Evolutionary conservation across 2,329 filamentous ascomycete genomes (phyloP).

Genomic region (Talaromyces pinophilus): DNA sequence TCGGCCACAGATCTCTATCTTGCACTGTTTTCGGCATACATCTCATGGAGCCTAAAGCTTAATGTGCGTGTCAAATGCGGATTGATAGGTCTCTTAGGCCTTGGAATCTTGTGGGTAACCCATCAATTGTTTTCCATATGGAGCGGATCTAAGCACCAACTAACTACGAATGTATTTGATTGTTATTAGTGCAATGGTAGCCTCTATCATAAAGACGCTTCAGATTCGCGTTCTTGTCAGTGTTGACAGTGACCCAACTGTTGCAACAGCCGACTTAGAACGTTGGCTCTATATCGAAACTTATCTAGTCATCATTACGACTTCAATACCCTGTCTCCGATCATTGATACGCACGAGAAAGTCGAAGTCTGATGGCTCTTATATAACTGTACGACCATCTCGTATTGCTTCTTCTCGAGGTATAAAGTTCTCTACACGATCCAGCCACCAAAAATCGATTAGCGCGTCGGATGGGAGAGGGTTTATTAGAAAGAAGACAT

Average conservation of each 20-base stretch:
- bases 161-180: not conserved
- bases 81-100: conserved; percentile 32
- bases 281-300: conserved; percentile 35
- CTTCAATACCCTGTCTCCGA: conserved; percentile 35
- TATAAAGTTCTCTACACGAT: not conserved
- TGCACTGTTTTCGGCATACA: conserved; percentile 32
- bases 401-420: not conserved
- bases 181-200: conserved; percentile 30
- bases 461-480: not conserved
- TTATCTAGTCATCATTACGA: conserved; percentile 36
- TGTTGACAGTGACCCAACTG: conserved; percentile 27
- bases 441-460: not conserved
- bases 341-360: conserved; percentile 25
- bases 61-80: conserved; percentile 34
- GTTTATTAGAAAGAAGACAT: not conserved
- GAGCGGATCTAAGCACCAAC: not conserved
- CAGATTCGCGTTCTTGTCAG: conserved; percentile 25
- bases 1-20: conserved; percentile 36
- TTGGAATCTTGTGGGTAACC: conserved; percentile 30
- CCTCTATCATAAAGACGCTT: conserved; percentile 31
- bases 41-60: conserved; percentile 40
- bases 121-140: not conserved
- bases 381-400: not conserved
- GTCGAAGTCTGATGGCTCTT: not conserved
- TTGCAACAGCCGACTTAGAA: conserved; percentile 30